Conservation (phyloP, 2,329 filamentous ascomycete genomes). For the Grosmannia serpens region DNA sequence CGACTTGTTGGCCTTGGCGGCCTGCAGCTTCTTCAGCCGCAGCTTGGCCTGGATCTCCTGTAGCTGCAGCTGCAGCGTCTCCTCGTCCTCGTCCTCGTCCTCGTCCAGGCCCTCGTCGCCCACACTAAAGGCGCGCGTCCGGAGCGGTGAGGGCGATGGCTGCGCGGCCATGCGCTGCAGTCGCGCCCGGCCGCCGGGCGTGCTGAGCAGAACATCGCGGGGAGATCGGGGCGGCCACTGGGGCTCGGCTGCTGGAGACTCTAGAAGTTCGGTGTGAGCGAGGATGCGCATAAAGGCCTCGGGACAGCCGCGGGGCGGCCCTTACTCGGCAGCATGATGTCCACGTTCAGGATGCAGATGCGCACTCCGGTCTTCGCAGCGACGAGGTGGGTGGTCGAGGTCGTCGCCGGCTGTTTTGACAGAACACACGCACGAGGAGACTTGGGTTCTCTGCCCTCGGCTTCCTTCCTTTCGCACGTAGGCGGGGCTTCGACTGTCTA, state of each 20-base stretch:
- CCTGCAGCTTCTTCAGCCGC: slow-evolving; percentile 77
- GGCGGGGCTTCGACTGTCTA: neutral
- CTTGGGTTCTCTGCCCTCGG: neutral
- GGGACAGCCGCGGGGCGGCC: neutral
- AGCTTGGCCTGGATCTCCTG: slow-evolving; percentile 81
- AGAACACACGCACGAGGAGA: neutral
- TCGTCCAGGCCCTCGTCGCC: slow-evolving; percentile 5
- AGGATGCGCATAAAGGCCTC: neutral
- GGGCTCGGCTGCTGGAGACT: slow-evolving; percentile 19
- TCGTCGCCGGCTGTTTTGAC: neutral
- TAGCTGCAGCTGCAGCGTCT: slow-evolving; percentile 75
- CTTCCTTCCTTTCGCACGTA: neutral
- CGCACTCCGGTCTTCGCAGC: too few species aligned
- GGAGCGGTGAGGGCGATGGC: slow-evolving; percentile 58
- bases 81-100: slow-evolving; percentile 69
- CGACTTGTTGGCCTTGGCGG: slow-evolving; percentile 30
- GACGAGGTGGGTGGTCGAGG: too few species aligned
- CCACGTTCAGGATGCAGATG: neutral
- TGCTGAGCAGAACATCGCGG: slow-evolving; percentile 50
- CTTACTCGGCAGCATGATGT: slow-evolving; percentile 10
- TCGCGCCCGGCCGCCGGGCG: slow-evolving; percentile 69
- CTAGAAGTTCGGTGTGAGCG: slow-evolving; percentile 1
- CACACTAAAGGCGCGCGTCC: slow-evolving; percentile 4
- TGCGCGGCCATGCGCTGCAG: slow-evolving; percentile 55
- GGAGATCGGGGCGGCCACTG: slow-evolving; percentile 59